phyloP scores from a whole-genome alignment of 2,329 filamentous ascomycete genomes.

The Epichloe elymi region DNA sequence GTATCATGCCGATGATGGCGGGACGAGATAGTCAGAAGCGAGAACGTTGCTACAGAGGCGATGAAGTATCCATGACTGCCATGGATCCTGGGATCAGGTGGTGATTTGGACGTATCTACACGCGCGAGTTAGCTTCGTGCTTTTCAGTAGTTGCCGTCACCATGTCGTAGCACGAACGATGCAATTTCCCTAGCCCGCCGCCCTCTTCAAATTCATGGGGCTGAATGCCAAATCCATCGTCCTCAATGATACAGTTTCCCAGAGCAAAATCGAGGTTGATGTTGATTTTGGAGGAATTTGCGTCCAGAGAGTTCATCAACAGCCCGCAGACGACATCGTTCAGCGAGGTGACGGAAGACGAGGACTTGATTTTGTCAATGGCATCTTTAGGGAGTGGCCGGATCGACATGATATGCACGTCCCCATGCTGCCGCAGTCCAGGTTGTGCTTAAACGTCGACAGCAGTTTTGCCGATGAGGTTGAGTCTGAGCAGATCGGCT shows the following conservation, averaged over 20 bases:
- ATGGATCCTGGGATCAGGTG: conserved; percentile 33
- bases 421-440: conserved; percentile 2
- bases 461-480: not conserved
- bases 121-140: not conserved
- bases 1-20: conserved; percentile 47
- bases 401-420: conserved; percentile 42
- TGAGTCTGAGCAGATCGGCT: not conserved
- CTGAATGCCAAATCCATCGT: conserved; percentile 69
- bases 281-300: conserved; percentile 53
- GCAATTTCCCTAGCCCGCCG: conserved; percentile 60
- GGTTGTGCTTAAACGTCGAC: not conserved
- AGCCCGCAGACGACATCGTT: conserved; percentile 59
- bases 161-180: conserved; percentile 42
- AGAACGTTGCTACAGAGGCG: conserved; percentile 61
- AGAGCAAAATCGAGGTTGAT: conserved; percentile 61
- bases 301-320: conserved; percentile 76
- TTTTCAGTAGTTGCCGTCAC: not conserved
- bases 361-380: conserved; percentile 71
- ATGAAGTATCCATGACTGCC: conserved; percentile 65
- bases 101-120: conserved; percentile 67
- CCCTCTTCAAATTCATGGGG: conserved; percentile 56
- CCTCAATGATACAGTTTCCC: conserved; percentile 68
- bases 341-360: conserved; percentile 63
- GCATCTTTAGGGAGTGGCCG: conserved; percentile 56
- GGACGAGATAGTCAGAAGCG: conserved; percentile 65